Evolutionary conservation across 371 early-diverging fungal species (phyloP).

Genomic region (Mucor velutinosus): DNA sequence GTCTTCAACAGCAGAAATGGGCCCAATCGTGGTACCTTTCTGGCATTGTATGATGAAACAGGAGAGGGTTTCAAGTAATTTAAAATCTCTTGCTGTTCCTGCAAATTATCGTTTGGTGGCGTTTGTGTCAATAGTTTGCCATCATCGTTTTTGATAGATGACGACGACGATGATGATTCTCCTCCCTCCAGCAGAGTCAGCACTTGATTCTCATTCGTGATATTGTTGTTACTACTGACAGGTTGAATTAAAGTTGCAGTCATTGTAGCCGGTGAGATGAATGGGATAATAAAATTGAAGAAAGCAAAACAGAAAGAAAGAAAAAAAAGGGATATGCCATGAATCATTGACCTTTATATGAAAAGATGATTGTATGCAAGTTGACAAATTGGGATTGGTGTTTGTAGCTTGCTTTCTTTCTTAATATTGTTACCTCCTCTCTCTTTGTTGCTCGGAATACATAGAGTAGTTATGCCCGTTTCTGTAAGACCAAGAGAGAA

Average conservation of each 20-base stretch:
- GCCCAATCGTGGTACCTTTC: slow-evolving; percentile 70
- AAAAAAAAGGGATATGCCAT: neutral
- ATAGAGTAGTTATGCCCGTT: neutral
- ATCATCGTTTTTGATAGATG: neutral
- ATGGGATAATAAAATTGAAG: neutral
- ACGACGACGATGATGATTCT: neutral
- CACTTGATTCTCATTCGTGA: neutral
- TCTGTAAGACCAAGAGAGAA: neutral
- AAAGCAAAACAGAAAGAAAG: neutral
- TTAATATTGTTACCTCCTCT: neutral
- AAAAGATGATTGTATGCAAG: neutral
- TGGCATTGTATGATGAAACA: slow-evolving; percentile 22
- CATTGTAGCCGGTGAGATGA: neutral
- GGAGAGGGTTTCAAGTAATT: slow-evolving; percentile 53
- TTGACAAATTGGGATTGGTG: neutral
- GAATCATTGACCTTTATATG: neutral
- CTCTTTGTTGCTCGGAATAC: neutral
- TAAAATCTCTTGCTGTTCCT: slow-evolving; percentile 56
- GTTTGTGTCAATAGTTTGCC: neutral
- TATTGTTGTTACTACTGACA: neutral
- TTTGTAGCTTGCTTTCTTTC: neutral
- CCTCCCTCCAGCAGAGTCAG: neutral
- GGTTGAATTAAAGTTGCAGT: slow-evolving; percentile 11
- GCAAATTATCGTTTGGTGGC: slow-evolving; percentile 18
- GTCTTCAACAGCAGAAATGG: slow-evolving; percentile 93